phyloP scores from a whole-genome alignment of 2,329 filamentous ascomycete species.

The Ustulina deusta region DNA sequence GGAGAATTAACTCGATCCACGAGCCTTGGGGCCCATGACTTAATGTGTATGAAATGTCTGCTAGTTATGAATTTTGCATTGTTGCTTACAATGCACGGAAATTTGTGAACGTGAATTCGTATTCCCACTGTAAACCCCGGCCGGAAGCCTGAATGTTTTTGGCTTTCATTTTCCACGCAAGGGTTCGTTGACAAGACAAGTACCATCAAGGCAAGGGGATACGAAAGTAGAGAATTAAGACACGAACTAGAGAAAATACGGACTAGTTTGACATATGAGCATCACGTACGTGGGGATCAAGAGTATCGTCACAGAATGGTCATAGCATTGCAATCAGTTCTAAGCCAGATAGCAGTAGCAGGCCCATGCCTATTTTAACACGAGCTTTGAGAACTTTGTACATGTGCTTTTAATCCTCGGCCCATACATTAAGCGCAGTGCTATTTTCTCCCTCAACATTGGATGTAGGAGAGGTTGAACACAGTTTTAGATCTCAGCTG shows the following conservation, averaged over 20 bases:
- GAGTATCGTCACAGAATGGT: not conserved
- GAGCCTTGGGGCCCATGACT: constrained; percentile 36
- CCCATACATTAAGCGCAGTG: not conserved
- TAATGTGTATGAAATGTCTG: constrained; percentile 11
- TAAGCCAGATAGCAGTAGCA: not conserved
- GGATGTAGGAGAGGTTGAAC: not conserved
- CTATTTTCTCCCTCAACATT: not conserved
- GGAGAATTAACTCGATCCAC: constrained; percentile 53
- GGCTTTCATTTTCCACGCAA: no score
- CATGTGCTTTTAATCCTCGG: not conserved
- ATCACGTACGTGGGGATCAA: not conserved
- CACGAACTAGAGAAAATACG: not conserved
- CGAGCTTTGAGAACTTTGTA: not conserved
- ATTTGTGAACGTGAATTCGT: not conserved
- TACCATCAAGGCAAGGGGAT: not conserved
- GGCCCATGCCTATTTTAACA: not conserved
- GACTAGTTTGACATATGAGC: not conserved
- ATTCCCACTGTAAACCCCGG: not conserved
- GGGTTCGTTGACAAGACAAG: not conserved
- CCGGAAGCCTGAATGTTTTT: no score
- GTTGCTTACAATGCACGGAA: not conserved
- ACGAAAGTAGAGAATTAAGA: not conserved
- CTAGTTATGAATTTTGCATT: not conserved
- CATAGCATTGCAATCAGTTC: not conserved
- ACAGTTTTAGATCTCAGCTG: not conserved